Percentiles rank a stretch among this genome's conserved stretches.
Conservation (phyloP, 1,284 basidiomycete genomes). For the Pholiota adiposa region DNA sequence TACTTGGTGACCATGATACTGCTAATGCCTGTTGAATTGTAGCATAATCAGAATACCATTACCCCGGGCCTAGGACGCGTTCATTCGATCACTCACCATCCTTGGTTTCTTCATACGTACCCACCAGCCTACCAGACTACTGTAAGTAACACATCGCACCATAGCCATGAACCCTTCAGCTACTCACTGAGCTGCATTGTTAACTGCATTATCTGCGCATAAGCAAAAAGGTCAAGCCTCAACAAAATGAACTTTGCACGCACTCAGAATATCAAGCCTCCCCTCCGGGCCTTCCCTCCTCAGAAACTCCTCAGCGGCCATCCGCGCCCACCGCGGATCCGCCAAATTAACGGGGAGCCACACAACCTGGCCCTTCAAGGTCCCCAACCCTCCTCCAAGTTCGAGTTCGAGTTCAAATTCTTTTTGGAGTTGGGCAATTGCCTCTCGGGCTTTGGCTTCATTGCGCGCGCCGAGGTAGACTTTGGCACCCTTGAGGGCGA, state of each 20-base stretch:
- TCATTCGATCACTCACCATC: constrained; percentile 43
- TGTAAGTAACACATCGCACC: not conserved
- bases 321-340: constrained; percentile 46
- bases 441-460: constrained; percentile 40
- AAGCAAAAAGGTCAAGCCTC: not conserved
- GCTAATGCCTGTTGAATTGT: constrained; percentile 2
- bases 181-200: constrained; percentile 23
- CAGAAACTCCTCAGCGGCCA: constrained; percentile 43
- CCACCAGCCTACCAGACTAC: constrained; percentile 15
- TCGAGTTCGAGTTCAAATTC: no score
- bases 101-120: constrained; percentile 29
- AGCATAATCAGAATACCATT: not conserved
- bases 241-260: not conserved
- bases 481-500: constrained; percentile 47
- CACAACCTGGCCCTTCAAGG: constrained; percentile 40
- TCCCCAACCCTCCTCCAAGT: constrained; percentile 39
- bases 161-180: not conserved
- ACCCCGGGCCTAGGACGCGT: constrained; percentile 22
- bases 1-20: constrained; percentile 29
- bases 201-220: constrained; percentile 1
- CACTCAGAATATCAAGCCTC: constrained; percentile 36
- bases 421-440: constrained; percentile 40
- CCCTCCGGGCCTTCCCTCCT: constrained; percentile 30
- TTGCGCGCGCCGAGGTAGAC: constrained; percentile 50
- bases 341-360: constrained; percentile 52